Evolutionary conservation across 768 basidiomycete species (phyloP).

Genomic region (Mycena pura): DNA sequence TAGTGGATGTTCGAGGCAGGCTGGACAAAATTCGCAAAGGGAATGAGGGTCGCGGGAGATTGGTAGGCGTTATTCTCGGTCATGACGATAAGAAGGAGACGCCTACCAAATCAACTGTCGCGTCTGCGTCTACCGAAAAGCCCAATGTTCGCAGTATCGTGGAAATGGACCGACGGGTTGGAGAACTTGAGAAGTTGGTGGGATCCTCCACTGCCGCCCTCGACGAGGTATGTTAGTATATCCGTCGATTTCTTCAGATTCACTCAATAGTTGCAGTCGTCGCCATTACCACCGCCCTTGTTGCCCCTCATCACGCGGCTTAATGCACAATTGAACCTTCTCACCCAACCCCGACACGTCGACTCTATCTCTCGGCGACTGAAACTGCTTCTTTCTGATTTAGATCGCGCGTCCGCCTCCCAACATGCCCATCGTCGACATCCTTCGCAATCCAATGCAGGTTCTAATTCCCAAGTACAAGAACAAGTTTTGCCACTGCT

Average conservation of each 20-base stretch:
- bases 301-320: conserved; percentile 82
- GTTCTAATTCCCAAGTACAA: conserved; percentile 42
- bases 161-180: conserved; percentile 84
- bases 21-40: conserved; percentile 71
- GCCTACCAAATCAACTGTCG: background rate
- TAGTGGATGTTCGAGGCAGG: conserved; percentile 76
- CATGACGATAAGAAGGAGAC: conserved; percentile 31
- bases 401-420: conserved; percentile 77
- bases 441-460: conserved; percentile 46
- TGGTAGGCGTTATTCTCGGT: conserved; percentile 65
- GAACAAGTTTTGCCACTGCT: conserved; percentile 76
- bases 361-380: conserved; percentile 94
- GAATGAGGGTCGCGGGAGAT: conserved; percentile 67
- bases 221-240: conserved; percentile 81
- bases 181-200: conserved; percentile 81
- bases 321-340: conserved; percentile 83
- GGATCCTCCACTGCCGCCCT: conserved; percentile 81
- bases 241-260: background rate
- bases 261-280: conserved; percentile 48
- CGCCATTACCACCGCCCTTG: conserved; percentile 81
- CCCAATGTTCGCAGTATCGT: conserved; percentile 59
- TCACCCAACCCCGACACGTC: conserved; percentile 95
- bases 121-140: conserved; percentile 30
- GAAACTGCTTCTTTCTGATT: conserved; percentile 90
- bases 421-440: conserved; percentile 55